Evolutionary conservation across 768 basidiomycete genomes (phyloP), one percentile per base, ranked within the genome.

Genomic region (Trametes gibbosa): DNA sequence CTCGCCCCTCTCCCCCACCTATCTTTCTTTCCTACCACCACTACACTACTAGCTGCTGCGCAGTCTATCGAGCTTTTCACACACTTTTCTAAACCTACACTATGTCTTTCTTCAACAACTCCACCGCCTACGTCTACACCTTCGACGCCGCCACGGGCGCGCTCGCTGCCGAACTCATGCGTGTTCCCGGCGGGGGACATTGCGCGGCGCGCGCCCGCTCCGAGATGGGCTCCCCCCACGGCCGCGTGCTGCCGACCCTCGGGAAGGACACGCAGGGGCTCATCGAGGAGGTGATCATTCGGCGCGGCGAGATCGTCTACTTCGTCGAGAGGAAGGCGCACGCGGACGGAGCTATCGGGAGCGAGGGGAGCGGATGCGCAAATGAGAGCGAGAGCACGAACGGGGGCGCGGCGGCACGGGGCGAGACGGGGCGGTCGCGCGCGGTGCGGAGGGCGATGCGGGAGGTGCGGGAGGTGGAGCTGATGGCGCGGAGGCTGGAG

Each of bases 101-200:
- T 14, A 56, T 56, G 43, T 17, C 45, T 14, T 40, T 19, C 35
- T 47, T 23, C 46, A 46, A 29, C 17, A 27, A 16, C 34, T 23
- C 46, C 34, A 56, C 45, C n/a, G 54, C 46, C n/a, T 47, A 56
- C 35, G 45, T 48, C 35, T 56, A 56, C 54, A 48, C 54, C 54
- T 47, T 39, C 54, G 54, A 56, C 35, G 46, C 54, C 35, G 45
- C 46, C 23, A 47, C 45, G 6, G 54, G 45, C 29, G 34, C 45
- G 54, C 54, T 56, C 34, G 21, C 54, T 13, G 35, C 54, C 42
- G 37, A 39, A 35, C 54, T 56, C 34, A 48, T 56, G 46, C 54
- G 46, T 35, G 46, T 56, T 46, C 54, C 54, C 19, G 45, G 53
- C 16, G 53, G 54, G 29, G 29, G 29, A 32, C 29, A 32, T 4